These are phyloP conservation scores for Psophocarpus tetragonolobus DNA, from an alignment of 306 rosid genomes.

Conservation along the genomic window DNA sequence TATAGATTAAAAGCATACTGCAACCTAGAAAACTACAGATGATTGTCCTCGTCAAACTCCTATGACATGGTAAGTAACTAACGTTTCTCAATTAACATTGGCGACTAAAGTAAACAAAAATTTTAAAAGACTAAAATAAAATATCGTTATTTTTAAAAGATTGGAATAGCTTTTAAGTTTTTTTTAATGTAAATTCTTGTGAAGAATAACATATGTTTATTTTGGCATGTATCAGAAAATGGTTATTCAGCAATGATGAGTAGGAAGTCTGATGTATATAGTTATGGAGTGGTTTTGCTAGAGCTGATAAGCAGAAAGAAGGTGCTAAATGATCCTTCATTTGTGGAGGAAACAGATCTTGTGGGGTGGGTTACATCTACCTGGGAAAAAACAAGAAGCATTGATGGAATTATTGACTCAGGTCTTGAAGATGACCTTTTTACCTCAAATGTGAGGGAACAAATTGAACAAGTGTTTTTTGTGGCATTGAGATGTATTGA, in stretches of 20 bases:
- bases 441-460: background rate
- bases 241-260: conserved; percentile 39
- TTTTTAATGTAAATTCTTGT: background rate
- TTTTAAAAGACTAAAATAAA: no score
- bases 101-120: no score
- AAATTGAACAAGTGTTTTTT: conserved; percentile 25
- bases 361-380: conserved; percentile 50
- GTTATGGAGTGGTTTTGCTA: conserved; percentile 69
- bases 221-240: conserved; percentile 45
- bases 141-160: no score
- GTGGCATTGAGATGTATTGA: conserved; percentile 60
- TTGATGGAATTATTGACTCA: conserved; percentile 48
- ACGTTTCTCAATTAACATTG: no score
- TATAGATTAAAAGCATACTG: no score
- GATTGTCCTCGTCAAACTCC: no score
- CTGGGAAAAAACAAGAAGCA: conserved; percentile 42
- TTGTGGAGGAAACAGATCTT: conserved; percentile 34
- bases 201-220: background rate
- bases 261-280: conserved; percentile 59
- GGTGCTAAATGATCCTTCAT: conserved; percentile 44
- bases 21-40: no score
- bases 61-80: no score
- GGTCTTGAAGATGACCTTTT: conserved; percentile 40
- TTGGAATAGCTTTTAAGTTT: no score
- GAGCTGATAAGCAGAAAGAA: conserved; percentile 65